Percentiles rank a stretch among this genome's conserved stretches.
Evolutionary conservation across 805 yeast genomes (phyloP).

Genomic region (Pichia rugopelliculosa): DNA sequence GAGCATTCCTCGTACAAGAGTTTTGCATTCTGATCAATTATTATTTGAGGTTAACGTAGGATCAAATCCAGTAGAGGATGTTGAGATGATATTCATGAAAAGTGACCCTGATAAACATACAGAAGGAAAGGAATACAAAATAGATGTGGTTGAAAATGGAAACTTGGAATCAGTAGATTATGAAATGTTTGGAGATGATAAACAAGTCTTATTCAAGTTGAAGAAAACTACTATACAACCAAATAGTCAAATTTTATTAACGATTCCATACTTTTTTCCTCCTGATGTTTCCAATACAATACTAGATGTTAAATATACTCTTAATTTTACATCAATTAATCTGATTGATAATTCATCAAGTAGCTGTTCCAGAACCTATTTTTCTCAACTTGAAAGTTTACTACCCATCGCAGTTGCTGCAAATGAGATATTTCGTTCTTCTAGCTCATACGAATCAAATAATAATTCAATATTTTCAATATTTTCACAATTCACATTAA

Average conservation of each 20-base stretch:
- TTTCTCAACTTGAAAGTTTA: constrained; percentile 39
- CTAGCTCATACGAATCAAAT: constrained; percentile 18
- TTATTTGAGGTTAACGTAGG: constrained; percentile 18
- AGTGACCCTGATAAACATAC: constrained; percentile 25
- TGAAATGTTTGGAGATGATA: constrained; percentile 11
- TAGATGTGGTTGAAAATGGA: constrained; percentile 3
- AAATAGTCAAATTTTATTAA: constrained; percentile 9
- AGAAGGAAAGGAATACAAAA: constrained; percentile 12
- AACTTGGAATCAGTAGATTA: constrained; percentile 10
- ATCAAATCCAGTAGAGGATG: constrained; percentile 11
- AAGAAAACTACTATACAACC: constrained; percentile 5
- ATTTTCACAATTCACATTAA: constrained; percentile 62
- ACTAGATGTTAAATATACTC: constrained; percentile 17
- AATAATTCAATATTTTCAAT: constrained; percentile 21
- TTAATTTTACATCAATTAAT: constrained; percentile 9
- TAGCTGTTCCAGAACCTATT: constrained; percentile 12
- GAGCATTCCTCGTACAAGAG: constrained; percentile 18
- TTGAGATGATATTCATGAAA: constrained; percentile 19
- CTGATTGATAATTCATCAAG: constrained; percentile 10
- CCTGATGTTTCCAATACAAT: constrained; percentile 28
- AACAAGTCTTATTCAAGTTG: constrained; percentile 14
- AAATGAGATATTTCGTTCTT: constrained; percentile 63
- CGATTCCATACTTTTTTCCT: constrained; percentile 29
- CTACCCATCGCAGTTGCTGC: constrained; percentile 67
- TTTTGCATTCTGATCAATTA: constrained; percentile 24